Evolutionary conservation across 805 yeast species (phyloP).

Genomic region (Pichia exigua): DNA sequence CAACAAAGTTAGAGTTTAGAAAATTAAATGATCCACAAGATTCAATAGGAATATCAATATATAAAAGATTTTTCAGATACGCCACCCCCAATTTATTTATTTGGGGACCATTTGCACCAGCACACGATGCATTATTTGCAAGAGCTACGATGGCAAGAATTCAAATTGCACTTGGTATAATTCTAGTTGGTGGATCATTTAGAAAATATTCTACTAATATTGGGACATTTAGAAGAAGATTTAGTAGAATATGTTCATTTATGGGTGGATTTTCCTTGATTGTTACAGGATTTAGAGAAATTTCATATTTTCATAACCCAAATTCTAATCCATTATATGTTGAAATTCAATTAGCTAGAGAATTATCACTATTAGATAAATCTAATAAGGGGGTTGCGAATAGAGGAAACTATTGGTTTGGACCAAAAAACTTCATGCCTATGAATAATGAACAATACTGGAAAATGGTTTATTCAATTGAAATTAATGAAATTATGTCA

Average conservation of each 20-base stretch:
- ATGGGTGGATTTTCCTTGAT: constrained; percentile 14
- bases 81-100: constrained; percentile 23
- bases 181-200: constrained; percentile 10
- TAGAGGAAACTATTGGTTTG: constrained; percentile 40
- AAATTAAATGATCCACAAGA: constrained; percentile 22
- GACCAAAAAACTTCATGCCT: constrained; percentile 40
- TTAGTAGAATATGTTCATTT: constrained; percentile 9
- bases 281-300: constrained; percentile 14
- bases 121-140: constrained; percentile 26
- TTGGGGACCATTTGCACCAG: constrained; percentile 30
- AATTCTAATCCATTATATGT: constrained; percentile 22
- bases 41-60: constrained; percentile 11
- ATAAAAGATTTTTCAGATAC: constrained; percentile 22
- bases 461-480: constrained; percentile 19
- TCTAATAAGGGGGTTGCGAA: constrained; percentile 27
- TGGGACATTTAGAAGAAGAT: constrained; percentile 6
- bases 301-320: constrained; percentile 11
- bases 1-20: constrained; percentile 12
- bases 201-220: constrained; percentile 5
- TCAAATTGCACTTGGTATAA: constrained; percentile 22
- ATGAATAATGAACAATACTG: constrained; percentile 30
- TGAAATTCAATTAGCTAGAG: constrained; percentile 22
- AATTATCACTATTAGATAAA: constrained; percentile 17
- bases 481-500: constrained; percentile 13
- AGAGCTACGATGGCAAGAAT: constrained; percentile 20